A percentile compares a stretch with the other conserved stretches of the same genome.
phyloP scores from a whole-genome alignment of 768 basidiomycete species.

The Suillus subluteus region DNA sequence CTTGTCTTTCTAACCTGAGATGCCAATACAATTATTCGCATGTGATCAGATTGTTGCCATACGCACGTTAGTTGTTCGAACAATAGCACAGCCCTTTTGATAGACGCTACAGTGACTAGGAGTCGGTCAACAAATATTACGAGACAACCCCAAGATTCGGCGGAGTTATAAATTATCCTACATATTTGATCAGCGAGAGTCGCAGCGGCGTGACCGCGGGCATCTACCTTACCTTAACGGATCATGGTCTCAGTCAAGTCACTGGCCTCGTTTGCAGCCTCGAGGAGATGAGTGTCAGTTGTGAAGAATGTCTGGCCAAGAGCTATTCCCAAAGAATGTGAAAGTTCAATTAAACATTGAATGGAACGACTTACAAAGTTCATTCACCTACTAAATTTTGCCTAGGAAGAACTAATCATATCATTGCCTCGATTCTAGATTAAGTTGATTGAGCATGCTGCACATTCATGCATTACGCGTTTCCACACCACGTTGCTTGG shows the following conservation, averaged over 20 bases:
- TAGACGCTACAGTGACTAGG: background rate
- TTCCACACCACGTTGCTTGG: constrained; percentile 51
- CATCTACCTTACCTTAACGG: constrained; percentile 66
- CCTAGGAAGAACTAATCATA: background rate
- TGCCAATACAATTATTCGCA: background rate
- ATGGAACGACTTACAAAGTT: background rate
- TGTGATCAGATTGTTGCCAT: background rate
- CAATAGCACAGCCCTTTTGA: background rate
- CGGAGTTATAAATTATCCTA: constrained; percentile 37
- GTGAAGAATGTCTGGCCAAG: constrained; percentile 68
- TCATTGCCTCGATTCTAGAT: constrained; percentile 41
- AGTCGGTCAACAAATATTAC: background rate
- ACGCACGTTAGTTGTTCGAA: background rate
- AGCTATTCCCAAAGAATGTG: constrained; percentile 49
- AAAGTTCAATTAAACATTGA: no score
- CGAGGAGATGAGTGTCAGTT: constrained; percentile 60
- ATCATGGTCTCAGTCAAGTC: constrained; percentile 83
- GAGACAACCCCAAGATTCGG: constrained; percentile 19
- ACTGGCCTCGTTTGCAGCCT: constrained; percentile 76
- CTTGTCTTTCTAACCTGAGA: background rate
- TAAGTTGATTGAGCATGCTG: constrained; percentile 61
- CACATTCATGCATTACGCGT: constrained; percentile 52
- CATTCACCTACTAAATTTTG: background rate
- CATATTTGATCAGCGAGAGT: constrained; percentile 45
- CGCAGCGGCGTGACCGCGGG: constrained; percentile 37